These are phyloP conservation scores for Chytriomyces sp. DNA, from an alignment of 192 early-diverging fungal genomes.

Conservation along the genomic window DNA sequence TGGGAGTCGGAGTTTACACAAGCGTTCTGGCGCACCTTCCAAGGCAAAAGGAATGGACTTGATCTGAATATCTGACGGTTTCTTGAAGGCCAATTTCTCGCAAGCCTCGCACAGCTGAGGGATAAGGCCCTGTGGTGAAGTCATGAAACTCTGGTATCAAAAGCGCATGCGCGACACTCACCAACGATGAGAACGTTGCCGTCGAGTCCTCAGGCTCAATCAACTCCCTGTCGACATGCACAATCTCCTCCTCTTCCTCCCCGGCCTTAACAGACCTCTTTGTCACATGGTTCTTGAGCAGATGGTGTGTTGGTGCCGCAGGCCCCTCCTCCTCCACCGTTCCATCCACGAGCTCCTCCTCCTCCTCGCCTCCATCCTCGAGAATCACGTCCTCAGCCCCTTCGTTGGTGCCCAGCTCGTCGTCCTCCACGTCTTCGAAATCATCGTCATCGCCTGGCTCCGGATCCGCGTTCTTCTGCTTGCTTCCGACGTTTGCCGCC, in stretches of 20 bases:
- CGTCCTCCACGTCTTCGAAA: too few species aligned
- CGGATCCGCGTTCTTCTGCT: too few species aligned
- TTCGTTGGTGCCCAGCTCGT: background rate
- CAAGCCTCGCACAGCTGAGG: constrained; percentile 87
- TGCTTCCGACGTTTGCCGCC: too few species aligned
- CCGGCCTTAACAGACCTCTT: background rate
- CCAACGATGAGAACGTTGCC: constrained; percentile 19
- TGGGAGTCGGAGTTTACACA: background rate
- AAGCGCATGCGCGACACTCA: background rate
- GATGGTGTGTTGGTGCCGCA: constrained; percentile 2
- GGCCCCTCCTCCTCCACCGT: background rate
- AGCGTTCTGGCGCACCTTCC: constrained; percentile 65
- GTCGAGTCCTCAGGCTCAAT: constrained; percentile 22
- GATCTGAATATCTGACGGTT: constrained; percentile 89
- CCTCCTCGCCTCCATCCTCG: too few species aligned
- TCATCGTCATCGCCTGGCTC: too few species aligned
- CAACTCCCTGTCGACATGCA: constrained; percentile 11
- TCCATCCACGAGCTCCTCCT: background rate
- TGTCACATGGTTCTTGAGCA: background rate
- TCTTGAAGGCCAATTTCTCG: constrained; percentile 82
- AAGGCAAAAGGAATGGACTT: constrained; percentile 91
- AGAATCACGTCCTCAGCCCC: too few species aligned
- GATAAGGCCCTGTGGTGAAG: constrained; percentile 69
- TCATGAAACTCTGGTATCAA: background rate
- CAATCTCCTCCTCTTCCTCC: constrained; percentile 14